Conservation (phyloP, 371 early-diverging fungal species). For the Lichtheimia ornata region DNA sequence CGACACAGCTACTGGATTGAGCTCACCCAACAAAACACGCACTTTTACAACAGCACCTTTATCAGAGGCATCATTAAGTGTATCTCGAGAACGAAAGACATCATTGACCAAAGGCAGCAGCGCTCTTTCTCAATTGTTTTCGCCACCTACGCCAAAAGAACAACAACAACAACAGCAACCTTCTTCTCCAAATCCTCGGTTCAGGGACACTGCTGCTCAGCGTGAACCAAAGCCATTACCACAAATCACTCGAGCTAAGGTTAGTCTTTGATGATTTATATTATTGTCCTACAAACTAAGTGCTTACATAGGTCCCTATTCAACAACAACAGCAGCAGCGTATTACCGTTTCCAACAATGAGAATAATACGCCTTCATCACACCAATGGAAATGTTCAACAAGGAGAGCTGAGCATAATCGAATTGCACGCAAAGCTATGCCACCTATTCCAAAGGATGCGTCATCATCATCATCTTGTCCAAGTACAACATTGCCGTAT, state of each 20-base stretch:
- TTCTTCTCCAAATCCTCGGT: neutral
- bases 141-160: neutral
- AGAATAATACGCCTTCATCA: too few relatives aligned
- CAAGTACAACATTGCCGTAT: neutral
- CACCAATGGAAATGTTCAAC: too few relatives aligned
- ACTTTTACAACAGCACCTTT: neutral
- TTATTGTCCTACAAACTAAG: too few relatives aligned
- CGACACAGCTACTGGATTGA: neutral
- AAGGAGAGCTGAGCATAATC: too few relatives aligned
- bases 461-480: neutral
- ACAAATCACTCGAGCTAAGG: neutral
- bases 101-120: neutral
- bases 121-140: constrained; percentile 3
- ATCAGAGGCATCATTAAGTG: constrained; percentile 5
- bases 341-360: too few relatives aligned
- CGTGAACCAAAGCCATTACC: constrained; percentile 9
- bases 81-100: constrained; percentile 4
- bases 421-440: neutral
- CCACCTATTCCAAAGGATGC: constrained; percentile 2
- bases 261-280: too few relatives aligned
- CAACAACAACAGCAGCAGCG: too few relatives aligned
- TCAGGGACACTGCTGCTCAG: neutral
- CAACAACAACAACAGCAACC: neutral
- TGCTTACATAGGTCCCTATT: too few relatives aligned
- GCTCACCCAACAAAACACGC: neutral